A percentile compares a stretch with the other conserved stretches of the same genome.
phyloP scores from a whole-genome alignment of 495 filamentous ascomycete species.

The Baudoinia panamericana region DNA sequence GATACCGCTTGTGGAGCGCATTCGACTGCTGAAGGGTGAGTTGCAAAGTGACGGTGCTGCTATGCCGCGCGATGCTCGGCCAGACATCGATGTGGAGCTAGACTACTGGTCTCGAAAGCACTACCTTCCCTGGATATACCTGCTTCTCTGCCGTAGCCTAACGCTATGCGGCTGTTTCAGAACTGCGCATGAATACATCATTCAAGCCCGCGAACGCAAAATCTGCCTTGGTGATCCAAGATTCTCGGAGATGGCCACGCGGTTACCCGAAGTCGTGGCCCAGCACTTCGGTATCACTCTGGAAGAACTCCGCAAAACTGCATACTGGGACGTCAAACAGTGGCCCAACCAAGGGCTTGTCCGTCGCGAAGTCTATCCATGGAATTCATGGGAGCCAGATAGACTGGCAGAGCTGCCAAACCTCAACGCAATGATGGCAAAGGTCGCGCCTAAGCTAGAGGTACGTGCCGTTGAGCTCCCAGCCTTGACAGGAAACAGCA shows the following conservation, averaged over 20 bases:
- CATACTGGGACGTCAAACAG: conserved; percentile 17
- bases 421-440: conserved; percentile 52
- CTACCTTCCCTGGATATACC: conserved; percentile 1
- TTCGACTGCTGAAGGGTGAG: conserved; percentile 1
- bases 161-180: conserved; percentile 1
- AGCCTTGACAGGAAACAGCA: conserved; percentile 36
- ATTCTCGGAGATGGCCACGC: too few relatives aligned
- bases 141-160: neutral
- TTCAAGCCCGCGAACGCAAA: too few relatives aligned
- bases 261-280: too few relatives aligned
- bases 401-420: conserved; percentile 53
- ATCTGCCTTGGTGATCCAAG: too few relatives aligned
- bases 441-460: conserved; percentile 55
- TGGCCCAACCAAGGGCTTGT: conserved; percentile 59
- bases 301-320: neutral
- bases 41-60: neutral
- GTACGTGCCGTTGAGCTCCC: conserved; percentile 63
- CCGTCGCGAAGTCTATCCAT: conserved; percentile 80
- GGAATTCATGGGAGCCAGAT: conserved; percentile 83
- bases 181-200: neutral
- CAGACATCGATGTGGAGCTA: conserved; percentile 4
- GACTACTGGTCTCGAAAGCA: conserved; percentile 1
- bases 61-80: neutral
- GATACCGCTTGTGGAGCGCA: neutral
- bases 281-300: conserved; percentile 8